Evolutionary conservation across 2,329 filamentous ascomycete genomes (phyloP).

Genomic region (Monosporascus sp.): DNA sequence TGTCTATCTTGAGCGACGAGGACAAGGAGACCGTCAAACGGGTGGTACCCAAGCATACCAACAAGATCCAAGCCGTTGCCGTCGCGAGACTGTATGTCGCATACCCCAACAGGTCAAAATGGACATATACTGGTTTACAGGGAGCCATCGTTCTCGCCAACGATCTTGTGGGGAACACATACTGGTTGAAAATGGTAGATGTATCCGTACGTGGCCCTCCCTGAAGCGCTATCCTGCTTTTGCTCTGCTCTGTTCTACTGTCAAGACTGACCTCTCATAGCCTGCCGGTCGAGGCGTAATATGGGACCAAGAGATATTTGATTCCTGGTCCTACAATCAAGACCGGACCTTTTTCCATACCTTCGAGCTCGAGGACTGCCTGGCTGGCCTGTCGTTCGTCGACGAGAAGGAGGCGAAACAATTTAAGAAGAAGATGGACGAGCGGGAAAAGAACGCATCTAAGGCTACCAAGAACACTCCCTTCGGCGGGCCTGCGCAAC

Average conservation of each 20-base stretch:
- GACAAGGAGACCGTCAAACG: slow-evolving; percentile 97
- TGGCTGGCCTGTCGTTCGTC: slow-evolving; percentile 84
- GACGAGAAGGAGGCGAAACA: slow-evolving; percentile 97
- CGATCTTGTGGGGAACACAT: slow-evolving; percentile 90
- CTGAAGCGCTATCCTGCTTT: slow-evolving; percentile 2
- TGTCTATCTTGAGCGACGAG: slow-evolving; percentile 76
- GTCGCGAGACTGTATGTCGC: slow-evolving; percentile 92
- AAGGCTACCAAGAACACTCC: slow-evolving; percentile 77
- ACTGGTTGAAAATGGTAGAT: slow-evolving; percentile 97
- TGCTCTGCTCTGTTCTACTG: slow-evolving; percentile 9
- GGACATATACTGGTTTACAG: slow-evolving; percentile 91
- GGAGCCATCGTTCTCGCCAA: slow-evolving; percentile 89
- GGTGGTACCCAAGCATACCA: slow-evolving; percentile 84
- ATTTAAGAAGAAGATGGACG: slow-evolving; percentile 96
- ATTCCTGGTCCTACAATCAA: slow-evolving; percentile 91
- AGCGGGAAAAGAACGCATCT: slow-evolving; percentile 90
- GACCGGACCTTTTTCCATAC: slow-evolving; percentile 97
- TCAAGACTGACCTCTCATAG: slow-evolving; percentile 34
- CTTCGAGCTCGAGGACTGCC: slow-evolving; percentile 89
- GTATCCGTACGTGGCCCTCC: slow-evolving; percentile 65
- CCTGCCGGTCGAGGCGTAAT: slow-evolving; percentile 77
- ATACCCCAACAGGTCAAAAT: slow-evolving; percentile 78
- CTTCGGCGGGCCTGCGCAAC: slow-evolving; percentile 53
- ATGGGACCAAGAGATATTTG: slow-evolving; percentile 98
- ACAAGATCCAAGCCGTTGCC: slow-evolving; percentile 96